Percentiles rank a stretch among this genome's conserved stretches.
phyloP scores from a whole-genome alignment of 2,329 filamentous ascomycete species.

The Trichothecium sympodiale region DNA sequence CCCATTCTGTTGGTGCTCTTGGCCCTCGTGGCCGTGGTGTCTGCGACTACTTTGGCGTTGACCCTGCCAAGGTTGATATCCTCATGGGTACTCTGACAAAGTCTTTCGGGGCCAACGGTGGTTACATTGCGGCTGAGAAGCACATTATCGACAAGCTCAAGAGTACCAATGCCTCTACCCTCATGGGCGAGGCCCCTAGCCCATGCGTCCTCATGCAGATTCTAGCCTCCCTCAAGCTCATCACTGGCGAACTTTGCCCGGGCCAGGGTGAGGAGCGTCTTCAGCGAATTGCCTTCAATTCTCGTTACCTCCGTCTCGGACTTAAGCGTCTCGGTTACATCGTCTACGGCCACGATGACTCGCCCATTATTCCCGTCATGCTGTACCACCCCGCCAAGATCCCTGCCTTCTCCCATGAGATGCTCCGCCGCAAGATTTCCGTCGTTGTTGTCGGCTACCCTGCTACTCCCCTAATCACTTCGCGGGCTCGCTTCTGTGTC shows the following conservation, averaged over 20 bases:
- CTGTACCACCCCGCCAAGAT: slow-evolving; percentile 99
- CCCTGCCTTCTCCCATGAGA: slow-evolving; percentile 95
- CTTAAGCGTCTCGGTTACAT: slow-evolving; percentile 96
- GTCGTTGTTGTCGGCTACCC: slow-evolving; percentile 97
- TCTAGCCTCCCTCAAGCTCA: slow-evolving; percentile 73
- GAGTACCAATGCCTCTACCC: slow-evolving; percentile 72
- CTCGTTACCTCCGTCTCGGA: slow-evolving; percentile 90
- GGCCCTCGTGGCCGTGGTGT: slow-evolving; percentile 84
- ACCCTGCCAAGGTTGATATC: slow-evolving; percentile 80
- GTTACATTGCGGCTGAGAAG: slow-evolving; percentile 86
- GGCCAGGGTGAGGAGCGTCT: slow-evolving; percentile 93
- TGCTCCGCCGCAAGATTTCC: slow-evolving; percentile 95
- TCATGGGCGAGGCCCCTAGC: slow-evolving; percentile 78
- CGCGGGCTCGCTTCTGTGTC: slow-evolving; percentile 89
- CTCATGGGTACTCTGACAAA: slow-evolving; percentile 98
- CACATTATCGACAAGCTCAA: slow-evolving; percentile 86
- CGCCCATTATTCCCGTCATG: slow-evolving; percentile 87
- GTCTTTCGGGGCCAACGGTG: slow-evolving; percentile 95
- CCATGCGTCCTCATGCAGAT: slow-evolving; percentile 90
- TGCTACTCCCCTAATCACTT: slow-evolving; percentile 88
- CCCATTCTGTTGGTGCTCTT: slow-evolving; percentile 88
- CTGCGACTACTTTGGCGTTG: slow-evolving; percentile 92
- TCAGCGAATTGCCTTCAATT: slow-evolving; percentile 95
- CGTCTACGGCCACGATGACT: slow-evolving; percentile 94
- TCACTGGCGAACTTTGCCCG: slow-evolving; percentile 75